Evolutionary conservation across 2,329 filamentous ascomycete species (phyloP), one percentile per base, ranked within the genome.

Genomic region (Metarhizium album): DNA sequence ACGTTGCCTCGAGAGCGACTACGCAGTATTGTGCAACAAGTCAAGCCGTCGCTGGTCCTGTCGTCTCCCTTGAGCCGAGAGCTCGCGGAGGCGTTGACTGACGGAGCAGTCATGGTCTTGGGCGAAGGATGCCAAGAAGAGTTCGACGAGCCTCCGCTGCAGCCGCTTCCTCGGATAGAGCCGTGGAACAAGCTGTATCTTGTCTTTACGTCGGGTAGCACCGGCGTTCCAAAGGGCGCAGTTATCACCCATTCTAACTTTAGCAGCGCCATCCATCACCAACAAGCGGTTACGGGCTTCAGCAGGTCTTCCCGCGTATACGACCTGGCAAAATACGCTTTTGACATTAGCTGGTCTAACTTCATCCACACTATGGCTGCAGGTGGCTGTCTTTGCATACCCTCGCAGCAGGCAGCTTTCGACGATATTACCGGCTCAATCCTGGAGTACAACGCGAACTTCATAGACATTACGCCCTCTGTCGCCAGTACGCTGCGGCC

Each of bases 311-410:
- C 40, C 3, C 65, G 67, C 6, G 67, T 71, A 27, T 64, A 71
- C 35, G 68, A 73, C 52, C 72, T 72, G 50, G 66, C 68, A 3
- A 70, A 71, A 1, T 75, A 76, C 54, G 73, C 73, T 6, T 77
- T 76, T 51, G 74, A 78, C 51, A 72, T 73, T 46, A 72, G 70
- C 48, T 69, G 75, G 18, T 68, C 71, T 53, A 74, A 73, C 53
- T 74, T 77, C 63, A 70, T 76, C 24, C 73, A 70, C 49, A 74
- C 74, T 0, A 64, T 76, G 20, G 64, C 68, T 23, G 61, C 64
- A 9, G 74, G 74, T 27, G 74, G 72, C 14, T 74, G 71, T 51
- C 64, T 76, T 9, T 76, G 73, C 57, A 73, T 78, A 18, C 73
- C 75, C 1, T 75, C 51, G 8, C 47, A 52, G 11, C 35, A 29